phyloP scores from a whole-genome alignment of 2,329 filamentous ascomycete species.

The Fusarium sp. region DNA sequence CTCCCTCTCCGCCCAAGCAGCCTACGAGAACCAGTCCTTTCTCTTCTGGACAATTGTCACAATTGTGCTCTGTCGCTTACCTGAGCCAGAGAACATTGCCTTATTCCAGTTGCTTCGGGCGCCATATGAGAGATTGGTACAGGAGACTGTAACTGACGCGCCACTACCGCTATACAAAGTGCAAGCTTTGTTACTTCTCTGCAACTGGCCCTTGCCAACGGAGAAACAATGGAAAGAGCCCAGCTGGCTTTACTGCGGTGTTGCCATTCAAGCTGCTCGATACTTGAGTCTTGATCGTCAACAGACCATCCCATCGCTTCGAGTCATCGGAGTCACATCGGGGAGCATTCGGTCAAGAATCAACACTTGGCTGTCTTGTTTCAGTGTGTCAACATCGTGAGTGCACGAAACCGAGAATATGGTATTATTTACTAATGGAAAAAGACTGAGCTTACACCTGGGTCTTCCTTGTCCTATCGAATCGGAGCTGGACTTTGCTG shows the following conservation, averaged over 20 bases:
- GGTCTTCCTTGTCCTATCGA: conserved; percentile 22
- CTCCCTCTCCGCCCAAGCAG: background rate
- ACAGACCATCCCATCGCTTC: conserved; percentile 17
- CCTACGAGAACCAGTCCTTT: conserved; percentile 12
- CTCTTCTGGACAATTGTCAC: conserved; percentile 37
- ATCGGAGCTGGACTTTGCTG: conserved; percentile 23
- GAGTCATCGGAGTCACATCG: conserved; percentile 19
- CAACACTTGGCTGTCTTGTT: conserved; percentile 31
- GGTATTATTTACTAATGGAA: background rate
- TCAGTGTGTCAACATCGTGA: conserved; percentile 29
- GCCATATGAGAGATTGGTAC: conserved; percentile 15
- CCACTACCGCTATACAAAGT: conserved; percentile 33
- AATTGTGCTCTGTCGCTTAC: conserved; percentile 13
- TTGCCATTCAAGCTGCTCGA: conserved; percentile 31
- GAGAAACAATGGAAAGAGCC: conserved; percentile 20
- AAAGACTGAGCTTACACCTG: conserved; percentile 25
- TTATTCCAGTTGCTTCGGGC: background rate
- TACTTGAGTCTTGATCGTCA: conserved; percentile 31
- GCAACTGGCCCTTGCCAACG: conserved; percentile 28
- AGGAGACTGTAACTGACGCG: conserved; percentile 7
- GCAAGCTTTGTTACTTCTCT: conserved; percentile 24
- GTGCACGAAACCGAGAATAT: rapidly evolving
- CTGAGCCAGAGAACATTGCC: background rate
- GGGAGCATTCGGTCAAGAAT: conserved; percentile 20
- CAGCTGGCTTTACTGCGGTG: conserved; percentile 31